Evolutionary conservation across 495 filamentous ascomycete species (phyloP).

Genomic region (Aspergillus cavernicola): DNA sequence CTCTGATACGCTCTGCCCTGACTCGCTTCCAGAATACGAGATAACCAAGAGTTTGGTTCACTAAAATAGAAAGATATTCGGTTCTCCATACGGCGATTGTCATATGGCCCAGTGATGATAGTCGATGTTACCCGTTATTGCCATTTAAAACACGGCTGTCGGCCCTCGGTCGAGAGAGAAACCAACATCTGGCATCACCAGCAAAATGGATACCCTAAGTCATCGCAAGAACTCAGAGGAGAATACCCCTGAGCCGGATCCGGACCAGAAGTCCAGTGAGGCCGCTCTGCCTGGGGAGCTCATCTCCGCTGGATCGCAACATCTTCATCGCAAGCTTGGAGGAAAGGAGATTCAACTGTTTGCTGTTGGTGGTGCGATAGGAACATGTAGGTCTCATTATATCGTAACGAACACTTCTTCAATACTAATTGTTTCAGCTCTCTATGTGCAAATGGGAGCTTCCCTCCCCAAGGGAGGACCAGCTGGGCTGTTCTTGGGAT

Average conservation of each 20-base stretch:
- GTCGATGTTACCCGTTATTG: too few species aligned
- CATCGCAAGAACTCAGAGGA: not conserved
- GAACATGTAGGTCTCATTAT: slow-evolving; percentile 44
- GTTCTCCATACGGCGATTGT: too few species aligned
- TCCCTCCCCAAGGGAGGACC: slow-evolving; percentile 68
- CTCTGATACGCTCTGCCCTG: too few species aligned
- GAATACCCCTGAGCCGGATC: not conserved
- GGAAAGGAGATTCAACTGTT: slow-evolving; percentile 66
- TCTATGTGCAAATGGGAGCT: slow-evolving; percentile 69
- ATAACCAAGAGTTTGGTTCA: too few species aligned
- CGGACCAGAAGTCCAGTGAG: not conserved
- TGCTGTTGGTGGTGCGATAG: slow-evolving; percentile 69
- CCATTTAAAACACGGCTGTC: too few species aligned
- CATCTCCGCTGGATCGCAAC: slow-evolving; percentile 28
- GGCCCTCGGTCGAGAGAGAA: too few species aligned
- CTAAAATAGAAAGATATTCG: too few species aligned
- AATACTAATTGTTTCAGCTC: slow-evolving; percentile 29
- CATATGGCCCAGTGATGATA: too few species aligned
- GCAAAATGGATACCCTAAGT: not conserved
- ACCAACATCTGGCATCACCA: too few species aligned
- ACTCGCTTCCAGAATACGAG: too few species aligned
- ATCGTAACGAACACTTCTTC: too few species aligned
- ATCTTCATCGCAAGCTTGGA: slow-evolving; percentile 50
- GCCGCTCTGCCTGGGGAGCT: not conserved
- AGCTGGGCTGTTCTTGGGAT: slow-evolving; percentile 67